Conservation (phyloP, 805 yeast genomes). For the Barnettozyma sucrosica region DNA sequence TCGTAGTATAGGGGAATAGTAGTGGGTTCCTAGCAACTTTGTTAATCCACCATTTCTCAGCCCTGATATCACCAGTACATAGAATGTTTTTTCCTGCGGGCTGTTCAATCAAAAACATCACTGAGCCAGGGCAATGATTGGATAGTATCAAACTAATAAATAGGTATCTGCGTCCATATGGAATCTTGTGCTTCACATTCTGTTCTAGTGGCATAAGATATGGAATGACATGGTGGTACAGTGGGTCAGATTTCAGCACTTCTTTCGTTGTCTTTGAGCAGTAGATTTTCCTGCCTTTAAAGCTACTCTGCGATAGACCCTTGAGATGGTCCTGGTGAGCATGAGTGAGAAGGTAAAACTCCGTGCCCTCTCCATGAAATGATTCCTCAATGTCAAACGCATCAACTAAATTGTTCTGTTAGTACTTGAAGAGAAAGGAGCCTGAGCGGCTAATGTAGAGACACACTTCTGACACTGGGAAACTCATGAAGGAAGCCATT, state of each 20-base stretch:
- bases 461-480: conserved; percentile 39
- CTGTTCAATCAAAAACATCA: conserved; percentile 45
- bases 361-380: conserved; percentile 2
- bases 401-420: conserved; percentile 10
- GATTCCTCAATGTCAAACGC: conserved; percentile 25
- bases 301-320: conserved; percentile 37
- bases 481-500: conserved; percentile 42
- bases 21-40: conserved; percentile 32
- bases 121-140: conserved; percentile 57
- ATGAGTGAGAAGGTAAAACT: conserved; percentile 41
- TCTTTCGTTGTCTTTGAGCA: conserved; percentile 40
- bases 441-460: background rate
- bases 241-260: conserved; percentile 6
- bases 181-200: conserved; percentile 19
- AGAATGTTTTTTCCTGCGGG: conserved; percentile 30
- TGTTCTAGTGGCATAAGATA: conserved; percentile 13
- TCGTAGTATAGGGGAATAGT: conserved; percentile 37
- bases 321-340: conserved; percentile 49
- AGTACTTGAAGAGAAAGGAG: background rate
- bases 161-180: conserved; percentile 20
- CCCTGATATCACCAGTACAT: conserved; percentile 53
- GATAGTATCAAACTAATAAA: conserved; percentile 40
- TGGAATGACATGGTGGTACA: conserved; percentile 11
- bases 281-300: conserved; percentile 37
- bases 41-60: conserved; percentile 47